Evolutionary conservation across 495 filamentous ascomycete species (phyloP).

Genomic region (Hypomontagnella monticulosa): DNA sequence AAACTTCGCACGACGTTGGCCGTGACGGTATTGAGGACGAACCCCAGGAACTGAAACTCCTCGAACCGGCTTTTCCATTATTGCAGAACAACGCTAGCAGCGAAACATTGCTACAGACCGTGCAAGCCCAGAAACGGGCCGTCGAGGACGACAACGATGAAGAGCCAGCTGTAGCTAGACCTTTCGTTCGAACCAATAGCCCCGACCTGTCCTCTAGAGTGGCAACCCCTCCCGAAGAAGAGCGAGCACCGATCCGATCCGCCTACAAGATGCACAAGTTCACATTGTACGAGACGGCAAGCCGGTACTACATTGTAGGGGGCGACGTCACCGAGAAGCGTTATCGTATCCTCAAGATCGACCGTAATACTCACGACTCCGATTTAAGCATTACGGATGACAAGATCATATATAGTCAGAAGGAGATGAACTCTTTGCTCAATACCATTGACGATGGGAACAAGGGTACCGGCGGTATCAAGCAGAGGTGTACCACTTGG

Average conservation of each 20-base stretch:
- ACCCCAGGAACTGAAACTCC: constrained; percentile 1
- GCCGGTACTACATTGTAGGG: constrained; percentile 92
- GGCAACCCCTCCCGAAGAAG: constrained; percentile 53
- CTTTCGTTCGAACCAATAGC: constrained; percentile 70
- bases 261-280: constrained; percentile 94
- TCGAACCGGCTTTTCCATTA: constrained; percentile 51
- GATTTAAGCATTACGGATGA: constrained; percentile 89
- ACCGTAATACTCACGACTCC: constrained; percentile 83
- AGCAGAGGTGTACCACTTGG: constrained; percentile 90
- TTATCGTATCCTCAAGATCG: constrained; percentile 93
- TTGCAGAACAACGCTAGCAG: constrained; percentile 55
- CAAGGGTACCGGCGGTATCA: constrained; percentile 88
- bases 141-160: constrained; percentile 70
- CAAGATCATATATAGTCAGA: constrained; percentile 90
- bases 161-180: constrained; percentile 68
- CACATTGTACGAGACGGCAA: constrained; percentile 92
- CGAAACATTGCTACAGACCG: constrained; percentile 44
- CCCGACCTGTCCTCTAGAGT: constrained; percentile 56
- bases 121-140: constrained; percentile 46
- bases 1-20: constrained; percentile 6
- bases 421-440: constrained; percentile 90
- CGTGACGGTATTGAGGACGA: constrained; percentile 15
- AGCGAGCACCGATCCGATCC: constrained; percentile 71
- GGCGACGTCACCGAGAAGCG: constrained; percentile 86
- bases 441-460: constrained; percentile 97